phyloP scores from a whole-genome alignment of 2,329 filamentous ascomycete species.

The Tolypocladium nubicola region DNA sequence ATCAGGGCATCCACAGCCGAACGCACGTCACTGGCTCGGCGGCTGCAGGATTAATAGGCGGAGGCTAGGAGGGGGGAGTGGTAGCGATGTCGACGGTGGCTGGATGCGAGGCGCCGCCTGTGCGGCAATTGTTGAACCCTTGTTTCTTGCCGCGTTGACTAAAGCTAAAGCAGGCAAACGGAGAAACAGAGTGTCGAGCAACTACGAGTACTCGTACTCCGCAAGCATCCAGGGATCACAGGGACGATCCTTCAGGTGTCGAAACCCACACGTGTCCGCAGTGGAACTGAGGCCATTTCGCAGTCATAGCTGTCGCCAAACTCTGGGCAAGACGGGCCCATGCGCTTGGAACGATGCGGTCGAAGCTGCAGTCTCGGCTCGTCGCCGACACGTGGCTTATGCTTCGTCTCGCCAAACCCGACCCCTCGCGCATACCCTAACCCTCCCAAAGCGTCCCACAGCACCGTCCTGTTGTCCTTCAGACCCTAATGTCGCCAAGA shows the following conservation, averaged over 20 bases:
- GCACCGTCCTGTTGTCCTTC: neutral
- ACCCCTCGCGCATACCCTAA: neutral
- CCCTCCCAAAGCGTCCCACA: neutral
- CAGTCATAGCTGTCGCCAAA: neutral
- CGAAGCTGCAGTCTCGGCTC: neutral
- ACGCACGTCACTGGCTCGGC: neutral
- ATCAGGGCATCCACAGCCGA: neutral
- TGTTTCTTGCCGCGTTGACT: neutral
- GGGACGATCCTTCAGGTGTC: neutral
- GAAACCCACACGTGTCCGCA: neutral
- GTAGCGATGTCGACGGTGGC: neutral
- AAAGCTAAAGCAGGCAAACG: neutral
- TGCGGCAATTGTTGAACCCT: slow-evolving; percentile 1
- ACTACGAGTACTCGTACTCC: neutral
- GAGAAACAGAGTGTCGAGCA: neutral
- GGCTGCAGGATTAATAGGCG: neutral
- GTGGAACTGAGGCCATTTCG: neutral
- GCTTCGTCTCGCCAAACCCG: neutral
- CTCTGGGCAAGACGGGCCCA: neutral
- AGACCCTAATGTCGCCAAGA: too few relatives aligned
- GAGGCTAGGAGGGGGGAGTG: neutral
- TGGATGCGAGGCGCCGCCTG: neutral
- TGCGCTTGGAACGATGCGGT: neutral
- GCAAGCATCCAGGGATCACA: neutral
- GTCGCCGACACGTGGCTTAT: too few relatives aligned